Evolutionary conservation across 257 asterid species (phyloP).

Genomic region (Primulina huaijiensis): DNA sequence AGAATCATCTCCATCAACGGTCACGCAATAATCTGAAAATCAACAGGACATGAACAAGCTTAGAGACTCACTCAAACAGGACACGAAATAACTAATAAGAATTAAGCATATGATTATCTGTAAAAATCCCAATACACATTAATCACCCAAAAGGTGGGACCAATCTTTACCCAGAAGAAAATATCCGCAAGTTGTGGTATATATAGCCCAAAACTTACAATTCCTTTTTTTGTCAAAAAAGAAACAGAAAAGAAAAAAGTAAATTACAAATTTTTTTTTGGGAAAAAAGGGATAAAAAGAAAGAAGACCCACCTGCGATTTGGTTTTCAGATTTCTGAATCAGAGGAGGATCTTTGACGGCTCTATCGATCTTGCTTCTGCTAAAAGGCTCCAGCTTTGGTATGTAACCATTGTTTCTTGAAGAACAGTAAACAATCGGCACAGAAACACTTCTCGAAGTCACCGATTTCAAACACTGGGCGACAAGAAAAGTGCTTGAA

Average conservation of each 20-base stretch:
- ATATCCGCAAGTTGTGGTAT: no score
- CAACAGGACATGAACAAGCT: no score
- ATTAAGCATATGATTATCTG: no score
- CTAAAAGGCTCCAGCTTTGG: slow-evolving; percentile 93
- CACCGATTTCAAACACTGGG: slow-evolving; percentile 27
- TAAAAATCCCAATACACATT: neutral
- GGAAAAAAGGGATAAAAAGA: neutral
- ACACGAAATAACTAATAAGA: no score
- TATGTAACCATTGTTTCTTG: slow-evolving; percentile 42
- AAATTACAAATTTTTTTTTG: no score
- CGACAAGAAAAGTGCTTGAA: slow-evolving; percentile 22
- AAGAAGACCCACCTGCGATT: slow-evolving; percentile 56
- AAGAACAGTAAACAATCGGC: slow-evolving; percentile 35
- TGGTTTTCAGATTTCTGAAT: slow-evolving; percentile 70
- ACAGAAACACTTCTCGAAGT: slow-evolving; percentile 12
- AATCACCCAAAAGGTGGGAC: neutral
- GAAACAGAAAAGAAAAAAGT: no score
- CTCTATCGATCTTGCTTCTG: slow-evolving; percentile 72
- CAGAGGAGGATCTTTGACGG: slow-evolving; percentile 73
- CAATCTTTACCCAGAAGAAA: no score
- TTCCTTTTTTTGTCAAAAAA: no score
- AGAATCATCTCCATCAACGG: slow-evolving; percentile 77
- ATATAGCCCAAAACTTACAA: no score
- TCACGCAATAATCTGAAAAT: slow-evolving; percentile 71
- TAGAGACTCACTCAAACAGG: no score